phyloP scores from a whole-genome alignment of 202 grass and related monocot genomes.

The Sporobolus alterniflorus region DNA sequence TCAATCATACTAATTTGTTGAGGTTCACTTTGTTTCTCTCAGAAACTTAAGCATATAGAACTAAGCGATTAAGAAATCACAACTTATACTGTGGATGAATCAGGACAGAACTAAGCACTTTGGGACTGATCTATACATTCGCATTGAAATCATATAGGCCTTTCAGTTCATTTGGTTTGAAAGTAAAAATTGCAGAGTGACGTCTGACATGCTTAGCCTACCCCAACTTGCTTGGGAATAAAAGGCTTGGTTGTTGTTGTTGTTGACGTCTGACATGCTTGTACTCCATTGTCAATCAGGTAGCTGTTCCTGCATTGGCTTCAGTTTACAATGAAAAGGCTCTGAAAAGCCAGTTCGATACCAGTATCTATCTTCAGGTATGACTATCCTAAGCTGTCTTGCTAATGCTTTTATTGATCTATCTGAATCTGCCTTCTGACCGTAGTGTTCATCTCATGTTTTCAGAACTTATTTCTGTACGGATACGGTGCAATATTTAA shows the following conservation, averaged over 20 bases:
- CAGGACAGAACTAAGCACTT: background rate
- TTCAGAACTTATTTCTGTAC: conserved; percentile 99
- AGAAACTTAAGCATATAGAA: background rate
- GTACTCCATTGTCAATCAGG: conserved; percentile 52
- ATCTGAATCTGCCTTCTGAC: conserved; percentile 20
- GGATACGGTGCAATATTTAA: conserved; percentile 98
- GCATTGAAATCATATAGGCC: background rate
- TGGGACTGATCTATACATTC: conserved; percentile 11
- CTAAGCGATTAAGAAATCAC: background rate
- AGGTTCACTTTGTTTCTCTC: background rate
- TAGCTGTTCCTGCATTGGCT: conserved; percentile 86
- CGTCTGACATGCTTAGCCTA: conserved; percentile 16
- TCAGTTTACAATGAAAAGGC: conserved; percentile 98
- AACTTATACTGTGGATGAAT: background rate
- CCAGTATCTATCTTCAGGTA: conserved; percentile 99
- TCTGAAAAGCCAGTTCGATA: conserved; percentile 96
- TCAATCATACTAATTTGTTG: conserved; percentile 10
- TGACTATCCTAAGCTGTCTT: conserved; percentile 16
- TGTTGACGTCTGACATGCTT: conserved; percentile 18
- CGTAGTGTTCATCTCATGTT: conserved; percentile 28
- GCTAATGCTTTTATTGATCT: conserved; percentile 11
- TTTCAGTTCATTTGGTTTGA: conserved; percentile 12
- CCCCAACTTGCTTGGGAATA: too few species aligned
- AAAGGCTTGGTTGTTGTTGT: too few species aligned
- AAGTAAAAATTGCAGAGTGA: conserved; percentile 19